Evolutionary conservation across 306 rosid genomes (phyloP), one percentile per base, ranked within the genome.

Genomic region (Medicago lupulina): DNA sequence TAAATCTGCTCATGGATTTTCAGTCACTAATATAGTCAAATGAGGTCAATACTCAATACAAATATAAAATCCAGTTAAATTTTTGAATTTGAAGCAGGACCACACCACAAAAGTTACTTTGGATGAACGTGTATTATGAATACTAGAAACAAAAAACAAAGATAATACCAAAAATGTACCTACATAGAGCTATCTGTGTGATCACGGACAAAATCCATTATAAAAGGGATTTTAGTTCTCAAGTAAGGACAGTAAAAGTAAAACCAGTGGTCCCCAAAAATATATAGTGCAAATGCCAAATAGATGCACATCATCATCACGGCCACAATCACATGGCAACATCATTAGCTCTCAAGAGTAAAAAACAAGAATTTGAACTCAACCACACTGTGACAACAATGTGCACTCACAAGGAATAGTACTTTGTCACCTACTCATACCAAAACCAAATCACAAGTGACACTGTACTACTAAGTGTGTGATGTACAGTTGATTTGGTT

Each of bases 271-370:
- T 61, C 82, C 80, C 76, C 44, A 67, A 74, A 47, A 61, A 47
- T 39, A 25, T 47, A 28, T 11, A 49, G 53, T 54, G 59, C 46
- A 50, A 50, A 28, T 60, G 43, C 67, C 18, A 28, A 60, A 39
- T 51, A 70, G 70, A 41, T 18, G 65, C 18, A 16, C 73, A 79
- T 17, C 13, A 57, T 14, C 49, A 79, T 67, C 75, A 74, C 23
- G 54, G 64, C 7, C 18, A 79, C 40, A 73, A 74, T 59, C 76
- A 80, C 83, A 80, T 67, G 80, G 73, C 38, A 2, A 60, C 72
- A 49, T 61, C 49, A 80, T 50, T 61, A 25, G 14, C 19, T 67
- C 19, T 41, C 49, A 9, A 61, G 71, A 69, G 83, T 13, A 46
- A 74, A 58, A 44, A 74, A 44, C 47, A 7, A 19, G 5, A 75